phyloP scores from a whole-genome alignment of 208 protist species.

The Strigomonas culicis region DNA sequence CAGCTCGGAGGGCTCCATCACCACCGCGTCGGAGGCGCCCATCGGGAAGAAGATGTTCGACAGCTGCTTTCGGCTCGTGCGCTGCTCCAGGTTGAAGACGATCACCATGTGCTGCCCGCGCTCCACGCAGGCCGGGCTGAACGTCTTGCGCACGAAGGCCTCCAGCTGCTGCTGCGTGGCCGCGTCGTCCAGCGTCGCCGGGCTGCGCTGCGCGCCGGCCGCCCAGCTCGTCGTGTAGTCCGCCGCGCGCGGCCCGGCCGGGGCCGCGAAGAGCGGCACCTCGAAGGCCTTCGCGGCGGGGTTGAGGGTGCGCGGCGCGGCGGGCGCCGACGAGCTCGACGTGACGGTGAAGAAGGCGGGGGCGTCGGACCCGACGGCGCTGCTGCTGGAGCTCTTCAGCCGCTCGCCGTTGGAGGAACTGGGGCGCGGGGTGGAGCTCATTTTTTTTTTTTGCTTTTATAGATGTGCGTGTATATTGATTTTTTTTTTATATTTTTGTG shows the following conservation, averaged over 20 bases:
- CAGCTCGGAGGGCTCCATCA: slow-evolving; percentile 39
- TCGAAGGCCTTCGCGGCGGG: slow-evolving; percentile 40
- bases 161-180: slow-evolving; percentile 24
- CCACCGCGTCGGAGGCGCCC: slow-evolving; percentile 43
- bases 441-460: slow-evolving; percentile 4
- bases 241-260: not conserved
- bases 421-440: too few relatives aligned
- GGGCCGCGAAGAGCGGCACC: slow-evolving; percentile 10
- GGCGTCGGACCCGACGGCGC: too few relatives aligned
- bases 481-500: not conserved
- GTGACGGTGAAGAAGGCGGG: not conserved
- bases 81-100: slow-evolving; percentile 72
- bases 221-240: not conserved
- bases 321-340: not conserved
- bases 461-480: too few relatives aligned
- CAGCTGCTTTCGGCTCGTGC: slow-evolving; percentile 58
- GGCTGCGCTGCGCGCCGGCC: not conserved
- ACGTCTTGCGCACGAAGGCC: slow-evolving; percentile 32
- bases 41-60: slow-evolving; percentile 73
- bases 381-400: too few relatives aligned
- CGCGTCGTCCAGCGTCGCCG: slow-evolving; percentile 7
- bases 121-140: slow-evolving; percentile 25
- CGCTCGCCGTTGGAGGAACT: too few relatives aligned
- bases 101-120: slow-evolving; percentile 54
- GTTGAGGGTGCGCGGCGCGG: slow-evolving; percentile 25